phyloP scores from a whole-genome alignment of 331 rosid species.

The Spiraea crenata region DNA sequence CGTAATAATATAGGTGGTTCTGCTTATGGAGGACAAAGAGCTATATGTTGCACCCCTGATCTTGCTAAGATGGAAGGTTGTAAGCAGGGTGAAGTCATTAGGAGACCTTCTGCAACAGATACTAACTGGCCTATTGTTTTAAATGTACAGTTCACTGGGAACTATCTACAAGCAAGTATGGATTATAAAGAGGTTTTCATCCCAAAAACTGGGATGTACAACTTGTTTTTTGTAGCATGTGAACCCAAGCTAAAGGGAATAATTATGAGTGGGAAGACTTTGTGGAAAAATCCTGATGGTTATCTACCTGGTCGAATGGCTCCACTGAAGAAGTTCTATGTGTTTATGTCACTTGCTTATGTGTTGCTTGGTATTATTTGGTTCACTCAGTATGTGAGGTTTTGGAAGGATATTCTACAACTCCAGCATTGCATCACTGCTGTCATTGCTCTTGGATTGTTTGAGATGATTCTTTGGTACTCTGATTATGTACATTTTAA shows the following conservation, averaged over 20 bases:
- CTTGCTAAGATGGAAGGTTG: constrained; percentile 89
- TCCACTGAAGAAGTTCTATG: constrained; percentile 72
- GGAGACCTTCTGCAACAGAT: constrained; percentile 70
- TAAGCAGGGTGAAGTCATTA: constrained; percentile 85
- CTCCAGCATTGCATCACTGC: constrained; percentile 91
- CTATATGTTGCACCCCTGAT: constrained; percentile 90
- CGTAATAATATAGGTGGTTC: constrained; percentile 94
- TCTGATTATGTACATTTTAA: constrained; percentile 77
- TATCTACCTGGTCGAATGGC: constrained; percentile 97
- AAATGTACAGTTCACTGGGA: constrained; percentile 56
- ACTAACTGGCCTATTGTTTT: constrained; percentile 73
- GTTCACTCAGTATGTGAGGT: constrained; percentile 86
- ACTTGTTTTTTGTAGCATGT: constrained; percentile 83
- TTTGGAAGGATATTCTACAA: constrained; percentile 84
- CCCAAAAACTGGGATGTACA: constrained; percentile 87
- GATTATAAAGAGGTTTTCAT: constrained; percentile 45
- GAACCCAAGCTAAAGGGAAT: constrained; percentile 85
- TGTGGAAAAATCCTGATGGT: constrained; percentile 89
- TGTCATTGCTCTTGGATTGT: constrained; percentile 79
- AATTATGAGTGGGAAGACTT: constrained; percentile 82
- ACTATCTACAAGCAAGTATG: constrained; percentile 33
- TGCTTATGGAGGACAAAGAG: constrained; percentile 95
- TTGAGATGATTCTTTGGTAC: constrained; percentile 99
- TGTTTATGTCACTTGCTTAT: constrained; percentile 71
- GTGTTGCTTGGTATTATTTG: constrained; percentile 59